Evolutionary conservation across 192 early-diverging fungal species (phyloP), one percentile per base, ranked within the genome.

Genomic region (Backusella luteola): DNA sequence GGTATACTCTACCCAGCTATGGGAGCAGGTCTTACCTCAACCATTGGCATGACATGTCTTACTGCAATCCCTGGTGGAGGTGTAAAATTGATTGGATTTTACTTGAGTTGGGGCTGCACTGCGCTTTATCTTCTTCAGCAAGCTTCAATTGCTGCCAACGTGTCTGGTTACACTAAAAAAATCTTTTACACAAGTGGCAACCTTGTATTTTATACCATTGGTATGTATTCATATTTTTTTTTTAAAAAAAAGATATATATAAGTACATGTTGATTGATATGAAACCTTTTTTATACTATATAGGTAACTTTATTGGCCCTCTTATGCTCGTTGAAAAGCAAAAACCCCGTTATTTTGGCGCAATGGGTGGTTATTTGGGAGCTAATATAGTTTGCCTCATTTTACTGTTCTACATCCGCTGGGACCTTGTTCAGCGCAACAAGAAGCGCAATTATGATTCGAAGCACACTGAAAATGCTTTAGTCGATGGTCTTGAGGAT

Each of bases 141-240:
- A 8, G 23, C 74, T n/a, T 12, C 68, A 7, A 49, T 76, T 6
- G 0, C 73, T 23, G 52, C 35, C 12, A 80, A 80, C 23, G 77
- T 78, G 5, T 78, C 77, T 49, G 77, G 77, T 23, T 78, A 73
- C 34, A 69, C 77, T 4, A 78, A 78, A 53, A 78, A 77, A 49
- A 69, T 77, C 19, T 77, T 69, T 49, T 77, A 77, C 39, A 77
- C 71, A 17, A 69, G 53, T 4, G 0, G 23, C 1, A 66, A 56
- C 11, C 71, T 77, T 35, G 32, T 77, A 4, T 53, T 34, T 26
- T 77, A 77, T 41, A 70, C 67, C 5, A n/a, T 67, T 52, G 77
- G 77, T 32, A 78, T 35, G 44, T 69, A 15, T 68, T 71, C 29
- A 66, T 11, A 23, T 21, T 49, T 49, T 69, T 68, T n/a, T 32